These are phyloP conservation scores for Blastobotrys serpentis DNA, from an alignment of 1,139 yeast species.

Conservation along the genomic window DNA sequence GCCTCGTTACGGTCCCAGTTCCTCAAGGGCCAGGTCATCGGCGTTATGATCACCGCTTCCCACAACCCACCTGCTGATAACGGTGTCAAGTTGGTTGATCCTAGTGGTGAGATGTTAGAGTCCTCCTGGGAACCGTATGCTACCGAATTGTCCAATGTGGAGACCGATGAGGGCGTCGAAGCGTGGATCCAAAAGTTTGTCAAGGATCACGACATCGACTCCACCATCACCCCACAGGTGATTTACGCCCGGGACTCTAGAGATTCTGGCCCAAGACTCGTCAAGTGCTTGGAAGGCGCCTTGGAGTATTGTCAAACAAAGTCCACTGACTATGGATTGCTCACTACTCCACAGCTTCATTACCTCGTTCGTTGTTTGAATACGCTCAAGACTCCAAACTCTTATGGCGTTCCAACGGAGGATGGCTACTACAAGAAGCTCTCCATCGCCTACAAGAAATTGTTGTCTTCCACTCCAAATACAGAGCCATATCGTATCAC, in stretches of 20 bases:
- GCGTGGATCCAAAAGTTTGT: conserved; percentile 37
- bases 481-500: conserved; percentile 45
- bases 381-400: conserved; percentile 44
- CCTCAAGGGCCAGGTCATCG: conserved; percentile 63
- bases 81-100: conserved; percentile 95
- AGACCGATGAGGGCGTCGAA: conserved; percentile 39
- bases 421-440: conserved; percentile 71
- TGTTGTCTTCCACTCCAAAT: conserved; percentile 41
- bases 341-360: conserved; percentile 95
- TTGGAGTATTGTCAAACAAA: conserved; percentile 49
- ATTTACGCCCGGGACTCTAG: conserved; percentile 54
- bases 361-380: conserved; percentile 75
- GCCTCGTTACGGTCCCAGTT: conserved; percentile 79
- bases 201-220: conserved; percentile 45
- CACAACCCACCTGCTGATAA: conserved; percentile 95
- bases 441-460: conserved; percentile 45
- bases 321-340: conserved; percentile 59
- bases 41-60: conserved; percentile 93
- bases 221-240: conserved; percentile 43
- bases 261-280: conserved; percentile 71
- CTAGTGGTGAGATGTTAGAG: conserved; percentile 88
- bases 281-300: conserved; percentile 67
- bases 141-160: conserved; percentile 73
- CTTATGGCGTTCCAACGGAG: conserved; percentile 65
- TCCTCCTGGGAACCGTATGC: conserved; percentile 83